Evolutionary conservation across 768 basidiomycete genomes (phyloP).

Genomic region (Hemileccinum rubropunctum): DNA sequence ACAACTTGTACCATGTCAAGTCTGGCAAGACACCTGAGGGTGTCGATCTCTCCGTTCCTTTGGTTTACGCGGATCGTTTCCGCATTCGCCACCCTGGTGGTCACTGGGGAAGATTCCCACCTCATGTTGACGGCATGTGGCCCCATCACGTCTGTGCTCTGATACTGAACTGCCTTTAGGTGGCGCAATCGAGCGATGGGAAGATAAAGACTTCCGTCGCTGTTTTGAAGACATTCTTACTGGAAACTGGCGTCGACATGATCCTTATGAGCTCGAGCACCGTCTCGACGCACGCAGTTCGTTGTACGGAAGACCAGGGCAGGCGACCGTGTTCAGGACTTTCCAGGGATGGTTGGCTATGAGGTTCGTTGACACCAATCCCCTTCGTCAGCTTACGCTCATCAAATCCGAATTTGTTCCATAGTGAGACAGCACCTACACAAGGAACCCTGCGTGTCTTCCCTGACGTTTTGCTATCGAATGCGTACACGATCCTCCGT

Average conservation of each 20-base stretch:
- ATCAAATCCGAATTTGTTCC: neutral
- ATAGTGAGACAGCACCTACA: slow-evolving; percentile 60
- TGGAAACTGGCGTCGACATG: slow-evolving; percentile 62
- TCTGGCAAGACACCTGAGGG: slow-evolving; percentile 40
- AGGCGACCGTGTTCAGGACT: slow-evolving; percentile 54
- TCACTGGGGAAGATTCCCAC: slow-evolving; percentile 52
- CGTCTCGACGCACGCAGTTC: slow-evolving; percentile 61
- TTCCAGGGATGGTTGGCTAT: slow-evolving; percentile 81
- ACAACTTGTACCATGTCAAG: slow-evolving; percentile 56
- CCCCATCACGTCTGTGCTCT: slow-evolving; percentile 5
- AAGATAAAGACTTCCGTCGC: slow-evolving; percentile 54
- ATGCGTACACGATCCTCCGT: slow-evolving; percentile 69
- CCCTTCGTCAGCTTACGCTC: neutral
- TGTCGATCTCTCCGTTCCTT: slow-evolving; percentile 58
- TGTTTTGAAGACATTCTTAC: slow-evolving; percentile 62
- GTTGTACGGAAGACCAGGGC: slow-evolving; percentile 56
- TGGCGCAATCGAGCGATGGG: slow-evolving; percentile 74
- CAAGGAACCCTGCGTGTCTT: slow-evolving; percentile 71
- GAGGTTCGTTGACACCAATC: slow-evolving; percentile 40
- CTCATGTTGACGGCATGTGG: slow-evolving; percentile 51
- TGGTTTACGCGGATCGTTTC: slow-evolving; percentile 73
- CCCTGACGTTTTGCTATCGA: slow-evolving; percentile 63
- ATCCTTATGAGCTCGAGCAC: slow-evolving; percentile 61
- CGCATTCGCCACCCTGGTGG: slow-evolving; percentile 68
- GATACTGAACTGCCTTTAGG: slow-evolving; percentile 36